Base-by-base conservation (phyloP, 1,284 basidiomycete genomes). In the Moniliophthora roreri region DNA sequence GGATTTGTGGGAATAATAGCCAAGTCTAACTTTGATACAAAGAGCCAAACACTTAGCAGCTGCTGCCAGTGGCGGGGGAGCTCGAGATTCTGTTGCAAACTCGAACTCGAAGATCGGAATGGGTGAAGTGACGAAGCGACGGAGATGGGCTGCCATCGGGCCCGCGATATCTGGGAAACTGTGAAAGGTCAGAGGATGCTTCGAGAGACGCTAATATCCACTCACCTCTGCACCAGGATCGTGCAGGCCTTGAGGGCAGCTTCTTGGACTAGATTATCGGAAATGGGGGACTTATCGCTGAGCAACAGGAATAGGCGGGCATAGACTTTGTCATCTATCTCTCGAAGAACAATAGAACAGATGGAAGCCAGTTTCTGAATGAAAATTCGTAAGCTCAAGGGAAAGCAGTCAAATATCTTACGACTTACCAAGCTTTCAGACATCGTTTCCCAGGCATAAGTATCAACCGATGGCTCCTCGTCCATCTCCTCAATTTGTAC, bases 21-120 rank as follows among this genome's bases (percentile, higher is more conserved):
- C 15, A 54, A 36, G 8, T 64, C 71, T 32, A 60, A 90, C 91
- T 69, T 89, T 87, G 57, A 98, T 90, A 69, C 95, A 98, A 50
- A 93, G 78, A 2, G 93, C 89, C 32, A 98, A 78, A 62, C 93
- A 95, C 64, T 89, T 92, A 1, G 95, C 94, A 2, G 94, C 93
- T 1, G 94, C 89, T 26, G 84, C 77, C 13, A 97, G 77, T 9
- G 90, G 85, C 1, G 90, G 87, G 1, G 90, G 86, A 0, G 88
- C 82, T 36, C 84, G 78, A 26, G 82, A 84, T 55, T 89, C 87
- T 9, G 82, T 81, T 10, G 81, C 82, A 69, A 93, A 91, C 62
- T 91, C 87, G 61, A 89, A 87, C 63, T 95, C 90, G 62, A 97
- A 94, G 32, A 95, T 89, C 0, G 91, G 85, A 36, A 96, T 72